Conservation (phyloP, 352 stramenopile genomes). For the Lagenidium sp. region DNA sequence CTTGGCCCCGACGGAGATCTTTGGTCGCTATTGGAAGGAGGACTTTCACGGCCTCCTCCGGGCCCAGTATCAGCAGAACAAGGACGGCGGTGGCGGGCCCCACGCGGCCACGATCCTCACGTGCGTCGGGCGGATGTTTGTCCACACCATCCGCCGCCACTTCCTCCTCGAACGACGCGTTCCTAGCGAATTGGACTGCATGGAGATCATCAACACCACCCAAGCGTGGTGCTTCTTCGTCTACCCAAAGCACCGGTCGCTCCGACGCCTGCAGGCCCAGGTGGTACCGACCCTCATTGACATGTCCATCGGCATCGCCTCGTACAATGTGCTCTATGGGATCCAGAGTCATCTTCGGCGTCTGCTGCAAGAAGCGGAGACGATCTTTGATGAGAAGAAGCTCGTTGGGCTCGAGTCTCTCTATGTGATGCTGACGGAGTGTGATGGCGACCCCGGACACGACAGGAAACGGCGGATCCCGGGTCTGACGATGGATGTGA, state of each 20-base stretch:
- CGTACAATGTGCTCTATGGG: conserved; percentile 64
- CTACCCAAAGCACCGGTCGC: conserved; percentile 27
- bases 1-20: conserved; percentile 50
- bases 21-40: conserved; percentile 63
- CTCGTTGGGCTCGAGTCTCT: conserved; percentile 54
- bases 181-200: conserved; percentile 47
- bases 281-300: conserved; percentile 37
- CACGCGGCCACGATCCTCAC: conserved; percentile 14
- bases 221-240: conserved; percentile 78
- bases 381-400: conserved; percentile 62
- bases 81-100: conserved; percentile 21
- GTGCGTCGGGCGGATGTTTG: conserved; percentile 19
- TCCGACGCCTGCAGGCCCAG: conserved; percentile 17
- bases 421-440: conserved; percentile 13
- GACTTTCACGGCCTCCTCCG: conserved; percentile 42
- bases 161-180: conserved; percentile 26
- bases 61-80: conserved; percentile 61
- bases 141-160: conserved; percentile 35
- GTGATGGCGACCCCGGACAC: background rate
- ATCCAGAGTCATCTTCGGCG: conserved; percentile 58
- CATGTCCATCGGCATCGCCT: conserved; percentile 42
- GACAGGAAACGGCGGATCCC: background rate
- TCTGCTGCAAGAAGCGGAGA: conserved; percentile 44
- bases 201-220: conserved; percentile 77
- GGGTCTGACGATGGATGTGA: conserved; percentile 19